These are phyloP conservation scores for Orbilia ellipsospora DNA, from an alignment of 2,329 filamentous ascomycete species.

Conservation along the genomic window DNA sequence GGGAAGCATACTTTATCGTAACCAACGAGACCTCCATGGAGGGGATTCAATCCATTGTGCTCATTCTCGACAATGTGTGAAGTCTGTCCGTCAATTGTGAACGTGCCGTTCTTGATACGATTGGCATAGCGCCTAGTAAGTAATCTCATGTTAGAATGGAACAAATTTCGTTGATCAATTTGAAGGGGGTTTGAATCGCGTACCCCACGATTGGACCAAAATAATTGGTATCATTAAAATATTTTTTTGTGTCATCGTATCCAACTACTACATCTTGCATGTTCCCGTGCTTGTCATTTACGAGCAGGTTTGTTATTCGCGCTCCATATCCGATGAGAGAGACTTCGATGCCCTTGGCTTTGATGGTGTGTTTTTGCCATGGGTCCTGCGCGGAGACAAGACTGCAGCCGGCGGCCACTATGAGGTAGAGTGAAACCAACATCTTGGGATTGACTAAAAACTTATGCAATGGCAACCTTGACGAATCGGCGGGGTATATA, in stretches of 20 bases:
- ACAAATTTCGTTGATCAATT: too few species aligned
- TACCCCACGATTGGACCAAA: slow-evolving; percentile 41
- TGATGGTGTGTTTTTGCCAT: slow-evolving; percentile 34
- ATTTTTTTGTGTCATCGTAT: slow-evolving; percentile 80
- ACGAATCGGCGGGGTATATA: neutral
- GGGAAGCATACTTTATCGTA: slow-evolving; percentile 58
- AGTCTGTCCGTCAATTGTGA: slow-evolving; percentile 72
- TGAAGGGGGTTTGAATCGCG: neutral
- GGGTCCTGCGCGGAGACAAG: slow-evolving; percentile 35
- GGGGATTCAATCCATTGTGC: slow-evolving; percentile 64
- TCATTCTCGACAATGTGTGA: slow-evolving; percentile 74
- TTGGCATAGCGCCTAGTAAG: slow-evolving; percentile 78
- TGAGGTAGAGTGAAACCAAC: slow-evolving; percentile 20
- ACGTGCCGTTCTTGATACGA: slow-evolving; percentile 80
- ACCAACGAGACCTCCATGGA: slow-evolving; percentile 66
- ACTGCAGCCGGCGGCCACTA: slow-evolving; percentile 7
- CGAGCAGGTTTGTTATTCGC: slow-evolving; percentile 76
- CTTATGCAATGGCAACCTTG: slow-evolving; percentile 5
- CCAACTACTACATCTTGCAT: slow-evolving; percentile 77
- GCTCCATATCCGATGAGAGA: slow-evolving; percentile 78
- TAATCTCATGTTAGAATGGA: slow-evolving; percentile 59
- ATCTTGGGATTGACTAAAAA: slow-evolving; percentile 2
- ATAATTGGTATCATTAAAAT: slow-evolving; percentile 67
- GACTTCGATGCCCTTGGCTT: slow-evolving; percentile 38
- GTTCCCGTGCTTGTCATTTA: slow-evolving; percentile 75